A percentile compares a stretch with the other conserved stretches of the same genome.
Conservation (phyloP, 176 grass and related monocot species). For the Eremochloa ophiuroides region DNA sequence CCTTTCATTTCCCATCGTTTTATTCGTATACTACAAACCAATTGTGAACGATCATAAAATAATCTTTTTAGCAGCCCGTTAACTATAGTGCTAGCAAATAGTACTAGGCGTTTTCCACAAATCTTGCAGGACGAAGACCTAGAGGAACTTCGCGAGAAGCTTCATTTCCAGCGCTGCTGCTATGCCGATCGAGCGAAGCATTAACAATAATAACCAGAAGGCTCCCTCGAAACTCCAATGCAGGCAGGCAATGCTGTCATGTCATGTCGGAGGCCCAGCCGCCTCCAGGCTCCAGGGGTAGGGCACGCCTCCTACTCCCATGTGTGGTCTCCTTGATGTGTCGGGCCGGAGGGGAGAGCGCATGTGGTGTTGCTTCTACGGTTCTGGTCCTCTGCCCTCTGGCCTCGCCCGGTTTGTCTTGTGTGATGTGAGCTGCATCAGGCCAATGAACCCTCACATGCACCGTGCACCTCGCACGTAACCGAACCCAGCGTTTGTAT, state of each 20-base stretch:
- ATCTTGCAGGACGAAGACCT: not conserved
- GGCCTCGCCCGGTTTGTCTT: constrained; percentile 15
- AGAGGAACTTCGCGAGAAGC: not conserved
- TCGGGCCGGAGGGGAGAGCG: constrained; percentile 21
- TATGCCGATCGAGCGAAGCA: not conserved
- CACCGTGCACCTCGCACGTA: not conserved
- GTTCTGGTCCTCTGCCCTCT: not conserved
- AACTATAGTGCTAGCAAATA: not conserved
- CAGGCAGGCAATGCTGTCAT: not conserved
- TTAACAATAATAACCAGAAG: too few relatives aligned
- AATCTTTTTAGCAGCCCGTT: not conserved
- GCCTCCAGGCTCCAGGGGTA: too few relatives aligned
- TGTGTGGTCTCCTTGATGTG: constrained; percentile 26
- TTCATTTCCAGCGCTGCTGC: not conserved
- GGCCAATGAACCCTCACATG: not conserved
- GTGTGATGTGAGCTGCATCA: not conserved
- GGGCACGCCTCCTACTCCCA: constrained; percentile 7
- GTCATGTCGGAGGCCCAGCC: not conserved
- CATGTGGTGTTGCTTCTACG: constrained; percentile 26
- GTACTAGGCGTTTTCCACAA: not conserved
- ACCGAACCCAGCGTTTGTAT: not conserved
- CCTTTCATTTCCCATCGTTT: not conserved
- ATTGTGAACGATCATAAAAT: not conserved
- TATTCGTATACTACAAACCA: too few relatives aligned
- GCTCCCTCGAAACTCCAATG: not conserved